Conservation (phyloP, 78 protist species). For the Emiliania huxleyi region DNA sequence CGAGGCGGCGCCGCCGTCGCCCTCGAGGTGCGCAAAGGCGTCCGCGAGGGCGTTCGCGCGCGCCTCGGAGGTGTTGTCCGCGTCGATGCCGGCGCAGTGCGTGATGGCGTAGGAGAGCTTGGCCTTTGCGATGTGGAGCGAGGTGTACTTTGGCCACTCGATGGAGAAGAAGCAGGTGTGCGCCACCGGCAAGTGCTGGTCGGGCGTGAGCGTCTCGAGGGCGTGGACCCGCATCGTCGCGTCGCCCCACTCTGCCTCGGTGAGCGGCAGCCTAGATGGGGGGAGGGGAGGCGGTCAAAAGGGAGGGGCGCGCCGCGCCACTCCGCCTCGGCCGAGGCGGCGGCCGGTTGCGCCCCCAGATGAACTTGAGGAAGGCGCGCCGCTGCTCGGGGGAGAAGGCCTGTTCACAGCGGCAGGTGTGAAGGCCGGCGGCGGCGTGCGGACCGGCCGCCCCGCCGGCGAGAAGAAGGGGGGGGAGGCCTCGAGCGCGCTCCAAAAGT, state of each 20-base stretch:
- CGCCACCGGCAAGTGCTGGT: slow-evolving; percentile 31
- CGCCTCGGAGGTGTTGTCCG: slow-evolving; percentile 59
- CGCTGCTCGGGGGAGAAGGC: neutral
- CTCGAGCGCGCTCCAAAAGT: too few species aligned
- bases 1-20: too few species aligned
- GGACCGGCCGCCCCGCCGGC: too few species aligned
- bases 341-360: slow-evolving; percentile 40
- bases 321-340: too few species aligned
- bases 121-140: slow-evolving; percentile 37
- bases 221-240: neutral
- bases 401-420: too few species aligned
- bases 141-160: slow-evolving; percentile 71
- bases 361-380: slow-evolving; percentile 11
- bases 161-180: slow-evolving; percentile 83
- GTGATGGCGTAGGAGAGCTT: slow-evolving; percentile 75
- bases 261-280: slow-evolving; percentile 40
- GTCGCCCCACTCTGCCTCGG: neutral
- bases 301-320: too few species aligned
- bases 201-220: neutral
- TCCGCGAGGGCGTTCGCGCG: too few species aligned
- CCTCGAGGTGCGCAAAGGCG: too few species aligned
- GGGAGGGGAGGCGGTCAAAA: too few species aligned
- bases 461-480: too few species aligned
- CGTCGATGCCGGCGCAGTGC: slow-evolving; percentile 74
- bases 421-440: too few species aligned